A percentile compares a stretch with the other conserved stretches of the same genome.
Conservation (phyloP, 306 rosid genomes). For the Sicyos edulis region DNA sequence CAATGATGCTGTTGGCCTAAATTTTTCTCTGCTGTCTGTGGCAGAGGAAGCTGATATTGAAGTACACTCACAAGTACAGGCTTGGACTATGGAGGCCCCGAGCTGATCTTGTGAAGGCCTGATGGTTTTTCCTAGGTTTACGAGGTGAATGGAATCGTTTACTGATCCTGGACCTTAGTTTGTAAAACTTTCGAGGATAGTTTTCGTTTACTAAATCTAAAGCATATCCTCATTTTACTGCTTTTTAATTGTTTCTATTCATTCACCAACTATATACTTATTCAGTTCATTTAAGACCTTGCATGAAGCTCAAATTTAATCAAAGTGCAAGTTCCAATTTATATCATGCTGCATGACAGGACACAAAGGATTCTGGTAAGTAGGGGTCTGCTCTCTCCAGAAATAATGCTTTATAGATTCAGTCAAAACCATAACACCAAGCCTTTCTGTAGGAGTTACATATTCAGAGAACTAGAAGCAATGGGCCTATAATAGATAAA, state of each 20-base stretch:
- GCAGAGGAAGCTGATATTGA: slow-evolving; percentile 79
- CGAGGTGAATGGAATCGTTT: neutral
- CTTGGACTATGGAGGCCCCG: slow-evolving; percentile 86
- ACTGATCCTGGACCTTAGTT: slow-evolving; percentile 3
- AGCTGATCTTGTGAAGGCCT: slow-evolving; percentile 44
- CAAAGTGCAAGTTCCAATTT: neutral
- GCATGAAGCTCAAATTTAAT: neutral
- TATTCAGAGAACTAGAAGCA: neutral
- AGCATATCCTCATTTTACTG: neutral
- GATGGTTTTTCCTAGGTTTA: slow-evolving; percentile 13
- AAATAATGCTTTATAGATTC: neutral
- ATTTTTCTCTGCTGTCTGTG: slow-evolving; percentile 25
- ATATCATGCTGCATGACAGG: neutral
- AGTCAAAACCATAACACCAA: neutral
- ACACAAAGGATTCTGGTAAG: neutral
- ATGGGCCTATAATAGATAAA: neutral
- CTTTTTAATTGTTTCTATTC: slow-evolving; percentile 4
- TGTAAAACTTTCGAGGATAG: slow-evolving; percentile 6
- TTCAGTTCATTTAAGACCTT: neutral
- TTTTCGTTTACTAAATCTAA: slow-evolving; percentile 5
- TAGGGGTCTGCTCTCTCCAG: neutral
- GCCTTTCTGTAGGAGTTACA: neutral
- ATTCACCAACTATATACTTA: neutral
- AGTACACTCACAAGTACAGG: slow-evolving; percentile 61
- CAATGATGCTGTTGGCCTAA: neutral